Base-by-base conservation (phyloP, 2,329 filamentous ascomycete species). In the Didymella lethalis region DNA sequence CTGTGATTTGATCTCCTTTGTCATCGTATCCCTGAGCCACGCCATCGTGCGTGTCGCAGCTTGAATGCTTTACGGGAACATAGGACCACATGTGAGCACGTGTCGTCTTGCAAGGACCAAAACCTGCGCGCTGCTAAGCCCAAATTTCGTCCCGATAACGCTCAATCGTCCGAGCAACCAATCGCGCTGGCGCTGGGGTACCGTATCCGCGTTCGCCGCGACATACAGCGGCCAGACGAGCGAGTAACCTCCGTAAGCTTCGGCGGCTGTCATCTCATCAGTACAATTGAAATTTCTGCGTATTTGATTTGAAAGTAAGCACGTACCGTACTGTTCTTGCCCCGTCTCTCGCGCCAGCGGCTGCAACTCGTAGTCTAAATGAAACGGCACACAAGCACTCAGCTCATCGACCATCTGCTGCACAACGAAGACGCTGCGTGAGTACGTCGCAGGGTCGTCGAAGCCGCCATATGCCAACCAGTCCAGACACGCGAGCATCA, bases 201-300 rank as follows among this genome's bases (percentile, higher is more conserved):
- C 67, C 0, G 68, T 74, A 29, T 77, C 74, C 0, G 77, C 72
- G 38, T 77, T 77, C 8, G 73, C 69, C 7, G 73, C 72, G 16
- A 79, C 75, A 48, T 76, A 79, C 2, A 79, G 65, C 2, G 77
- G 77, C 77, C 77, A 79, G 3, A 78, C 75, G 49, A 78, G 66
- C 12, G 75, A 75, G 64, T 78, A 79, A 8, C 73, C 77, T 11
- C 77, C 77, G 41, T 74, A 73, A 0, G 74, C 76, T 68, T 77
- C 74, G 2, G 76, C 73, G 36, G 76, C 77, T 77, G 41, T 34
- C 36, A 25, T 14, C 32, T 2, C 7, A 51, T 71, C 41, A 67
- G 68, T 45, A 64, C 28, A 32, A n/a, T 11, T n/a, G 3, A 10
- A 26, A 18, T 11, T 10, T 28, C 1, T 18, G 20, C n/a, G 3